Base-by-base conservation (phyloP, 1,284 basidiomycete species). In the Porodaedalea pini region DNA sequence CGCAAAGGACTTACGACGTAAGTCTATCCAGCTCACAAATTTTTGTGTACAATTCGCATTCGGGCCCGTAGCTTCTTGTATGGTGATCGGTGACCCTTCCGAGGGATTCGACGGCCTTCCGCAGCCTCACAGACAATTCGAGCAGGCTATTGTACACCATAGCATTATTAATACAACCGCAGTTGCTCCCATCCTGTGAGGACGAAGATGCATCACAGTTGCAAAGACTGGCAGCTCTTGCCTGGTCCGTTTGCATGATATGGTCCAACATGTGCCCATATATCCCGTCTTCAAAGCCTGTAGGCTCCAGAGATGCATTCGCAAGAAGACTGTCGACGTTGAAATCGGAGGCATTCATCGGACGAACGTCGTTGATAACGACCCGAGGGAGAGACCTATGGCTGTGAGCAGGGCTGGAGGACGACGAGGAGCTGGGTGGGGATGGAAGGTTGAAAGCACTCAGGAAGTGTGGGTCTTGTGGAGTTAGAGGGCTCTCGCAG, bases 61-160 rank as follows among this genome's bases (percentile, higher is more conserved):
- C 70, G 21, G 64, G 17, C 13, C 50, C 57, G 34, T 44, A 51
- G 1, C 70, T 71, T 31, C 74, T 73, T 56, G 75, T 65, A 29
- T 69, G 73, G 65, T 86, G 84, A 56, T 73, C 75, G 25, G 76
- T 66, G 7, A 78, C 78, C 48, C 75, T 77, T 25, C 74, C 71
- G 44, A 86, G 78, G 34, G 80, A 72, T 57, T 84, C 77, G 23
- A 78, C 78, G 2, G 82, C 81, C 61, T 77, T 81, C 31, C 83
- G 75, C 29, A 86, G 73, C 53, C 82, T 74, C 29, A 85, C 70
- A 1, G 84, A 86, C 25, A 86, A 71, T 63, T 86, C 83, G 7
- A 86, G 76, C 25, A 84, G 72, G 37, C 76, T 78, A 54, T 73
- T 79, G 64, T 86, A 85, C 62, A 72, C 78, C 29, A 72, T 65